These are phyloP conservation scores for Kitagawia praeruptora DNA, from an alignment of 129 eudicot species.

Conservation along the genomic window DNA sequence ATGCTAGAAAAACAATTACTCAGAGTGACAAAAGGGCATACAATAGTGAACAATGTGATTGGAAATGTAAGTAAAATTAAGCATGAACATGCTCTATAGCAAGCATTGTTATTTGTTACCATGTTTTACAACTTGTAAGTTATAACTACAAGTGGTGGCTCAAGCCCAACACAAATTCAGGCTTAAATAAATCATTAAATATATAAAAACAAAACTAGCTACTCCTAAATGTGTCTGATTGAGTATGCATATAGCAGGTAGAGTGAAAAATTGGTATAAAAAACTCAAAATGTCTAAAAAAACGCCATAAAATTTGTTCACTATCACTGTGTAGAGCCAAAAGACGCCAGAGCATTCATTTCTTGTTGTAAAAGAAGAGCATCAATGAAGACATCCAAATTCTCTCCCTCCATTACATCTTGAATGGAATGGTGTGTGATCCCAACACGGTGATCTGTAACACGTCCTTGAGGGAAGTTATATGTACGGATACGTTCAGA, in stretches of 20 bases:
- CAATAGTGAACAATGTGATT: neutral
- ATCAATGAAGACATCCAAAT: slow-evolving; percentile 62
- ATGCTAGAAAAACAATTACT: no score
- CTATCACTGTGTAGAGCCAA: slow-evolving; percentile 24
- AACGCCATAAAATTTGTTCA: neutral
- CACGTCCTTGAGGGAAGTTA: slow-evolving; percentile 98
- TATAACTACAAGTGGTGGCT: neutral
- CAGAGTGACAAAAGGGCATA: neutral
- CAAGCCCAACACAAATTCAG: neutral
- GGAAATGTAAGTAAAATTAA: neutral
- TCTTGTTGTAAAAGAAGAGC: slow-evolving; percentile 92
- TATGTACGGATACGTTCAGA: slow-evolving; percentile 96
- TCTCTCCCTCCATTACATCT: slow-evolving; percentile 77
- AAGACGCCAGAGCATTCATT: slow-evolving; percentile 81
- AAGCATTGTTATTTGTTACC: neutral
- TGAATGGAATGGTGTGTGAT: slow-evolving; percentile 73
- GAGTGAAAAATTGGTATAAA: neutral
- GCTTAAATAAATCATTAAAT: neutral
- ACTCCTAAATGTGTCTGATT: neutral
- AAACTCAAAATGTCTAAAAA: neutral
- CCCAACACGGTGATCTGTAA: slow-evolving; percentile 92
- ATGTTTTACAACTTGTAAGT: neutral
- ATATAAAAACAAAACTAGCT: neutral
- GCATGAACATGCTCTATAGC: neutral
- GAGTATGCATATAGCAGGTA: neutral